Percentiles rank a stretch among this genome's conserved stretches.
These are phyloP conservation scores for Fusarium pininemorale DNA, from an alignment of 2,329 filamentous ascomycete species.

Conservation along the genomic window DNA sequence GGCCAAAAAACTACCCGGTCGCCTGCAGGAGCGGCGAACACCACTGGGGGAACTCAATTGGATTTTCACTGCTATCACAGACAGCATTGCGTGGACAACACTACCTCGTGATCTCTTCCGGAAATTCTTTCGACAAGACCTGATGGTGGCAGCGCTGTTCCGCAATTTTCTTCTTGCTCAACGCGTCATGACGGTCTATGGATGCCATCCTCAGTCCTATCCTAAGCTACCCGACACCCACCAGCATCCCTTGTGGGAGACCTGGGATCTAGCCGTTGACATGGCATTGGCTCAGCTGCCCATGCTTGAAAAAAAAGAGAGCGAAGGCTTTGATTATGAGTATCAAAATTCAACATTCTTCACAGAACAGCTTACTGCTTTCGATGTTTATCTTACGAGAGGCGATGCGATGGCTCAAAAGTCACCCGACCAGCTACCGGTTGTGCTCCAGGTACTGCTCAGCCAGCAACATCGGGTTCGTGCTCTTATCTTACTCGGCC, in stretches of 20 bases:
- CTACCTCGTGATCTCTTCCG: slow-evolving; percentile 90
- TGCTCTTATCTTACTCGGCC: slow-evolving; percentile 88
- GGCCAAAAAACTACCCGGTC: slow-evolving; percentile 88
- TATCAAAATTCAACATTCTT: slow-evolving; percentile 97
- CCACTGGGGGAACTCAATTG: slow-evolving; percentile 96
- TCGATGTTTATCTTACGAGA: slow-evolving; percentile 91
- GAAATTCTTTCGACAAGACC: slow-evolving; percentile 94
- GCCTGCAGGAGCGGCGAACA: slow-evolving; percentile 90
- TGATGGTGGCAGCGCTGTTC: slow-evolving; percentile 99
- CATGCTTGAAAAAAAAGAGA: slow-evolving; percentile 81
- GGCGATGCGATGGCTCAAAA: slow-evolving; percentile 84
- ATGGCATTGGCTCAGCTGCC: slow-evolving; percentile 92
- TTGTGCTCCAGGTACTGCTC: slow-evolving; percentile 93
- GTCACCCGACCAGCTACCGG: slow-evolving; percentile 92
- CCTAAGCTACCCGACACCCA: slow-evolving; percentile 94
- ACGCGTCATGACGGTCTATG: slow-evolving; percentile 94
- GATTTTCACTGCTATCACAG: slow-evolving; percentile 99
- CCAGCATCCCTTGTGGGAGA: slow-evolving; percentile 94
- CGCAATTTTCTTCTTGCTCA: slow-evolving; percentile 95
- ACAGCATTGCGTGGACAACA: slow-evolving; percentile 98
- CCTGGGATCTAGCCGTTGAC: slow-evolving; percentile 97
- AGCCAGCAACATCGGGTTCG: slow-evolving; percentile 94
- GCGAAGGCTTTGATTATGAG: slow-evolving; percentile 79
- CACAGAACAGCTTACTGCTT: slow-evolving; percentile 94
- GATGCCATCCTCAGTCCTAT: slow-evolving; percentile 92